A percentile compares a stretch with the other conserved stretches of the same genome.
These are phyloP conservation scores for Pterulicium gracile DNA, from an alignment of 1,284 basidiomycete species.

Conservation along the genomic window DNA sequence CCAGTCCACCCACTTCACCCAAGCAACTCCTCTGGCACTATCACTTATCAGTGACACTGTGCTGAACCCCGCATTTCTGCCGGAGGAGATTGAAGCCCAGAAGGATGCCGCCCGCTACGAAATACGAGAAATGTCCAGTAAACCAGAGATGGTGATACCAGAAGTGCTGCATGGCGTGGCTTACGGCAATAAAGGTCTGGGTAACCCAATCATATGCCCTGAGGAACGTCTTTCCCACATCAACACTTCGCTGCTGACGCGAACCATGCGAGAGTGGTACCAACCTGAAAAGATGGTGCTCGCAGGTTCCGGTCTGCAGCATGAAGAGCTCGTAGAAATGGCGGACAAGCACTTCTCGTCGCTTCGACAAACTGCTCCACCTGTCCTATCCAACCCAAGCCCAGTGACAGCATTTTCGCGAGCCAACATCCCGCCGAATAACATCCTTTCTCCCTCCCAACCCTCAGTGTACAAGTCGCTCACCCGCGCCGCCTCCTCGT, in stretches of 20 bases:
- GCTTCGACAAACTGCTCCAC: slow-evolving; percentile 34
- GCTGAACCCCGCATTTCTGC: slow-evolving; percentile 65
- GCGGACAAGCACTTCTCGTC: slow-evolving; percentile 78
- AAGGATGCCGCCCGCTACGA: slow-evolving; percentile 90
- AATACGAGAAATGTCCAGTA: slow-evolving; percentile 77
- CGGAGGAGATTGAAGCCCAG: slow-evolving; percentile 78
- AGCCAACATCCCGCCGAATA: slow-evolving; percentile 28
- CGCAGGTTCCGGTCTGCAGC: slow-evolving; percentile 87
- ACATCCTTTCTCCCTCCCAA: slow-evolving; percentile 42
- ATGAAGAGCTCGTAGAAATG: slow-evolving; percentile 81
- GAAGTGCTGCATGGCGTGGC: slow-evolving; percentile 87
- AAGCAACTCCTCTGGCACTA: slow-evolving; percentile 73
- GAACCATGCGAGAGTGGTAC: slow-evolving; percentile 79
- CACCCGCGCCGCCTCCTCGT: slow-evolving; percentile 62
- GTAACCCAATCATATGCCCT: slow-evolving; percentile 85
- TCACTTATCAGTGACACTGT: slow-evolving; percentile 90
- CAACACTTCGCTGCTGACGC: slow-evolving; percentile 52
- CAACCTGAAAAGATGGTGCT: slow-evolving; percentile 89
- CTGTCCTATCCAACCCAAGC: slow-evolving; percentile 18
- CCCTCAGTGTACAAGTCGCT: slow-evolving; percentile 56
- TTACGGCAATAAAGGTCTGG: slow-evolving; percentile 71
- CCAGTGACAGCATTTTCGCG: slow-evolving; percentile 20
- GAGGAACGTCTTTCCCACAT: slow-evolving; percentile 73
- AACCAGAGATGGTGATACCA: slow-evolving; percentile 94
- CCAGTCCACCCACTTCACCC: slow-evolving; percentile 90